These are phyloP conservation scores for Phialophora macrospora DNA, from an alignment of 2,329 filamentous ascomycete species.

Conservation along the genomic window DNA sequence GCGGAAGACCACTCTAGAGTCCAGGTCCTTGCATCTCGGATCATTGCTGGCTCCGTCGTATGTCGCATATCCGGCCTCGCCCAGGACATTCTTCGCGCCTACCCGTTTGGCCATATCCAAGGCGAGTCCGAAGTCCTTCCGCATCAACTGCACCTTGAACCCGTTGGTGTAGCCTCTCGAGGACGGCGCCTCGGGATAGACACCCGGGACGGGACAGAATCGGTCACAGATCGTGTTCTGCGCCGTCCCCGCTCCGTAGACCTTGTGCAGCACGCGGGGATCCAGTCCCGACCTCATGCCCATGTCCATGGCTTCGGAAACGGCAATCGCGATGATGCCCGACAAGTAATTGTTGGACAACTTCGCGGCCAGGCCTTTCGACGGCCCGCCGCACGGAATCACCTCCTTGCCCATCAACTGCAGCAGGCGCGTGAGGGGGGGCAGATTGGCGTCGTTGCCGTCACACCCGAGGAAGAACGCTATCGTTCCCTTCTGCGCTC, in stretches of 20 bases:
- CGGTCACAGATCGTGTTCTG: constrained; percentile 59
- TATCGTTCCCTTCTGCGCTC: constrained; percentile 57
- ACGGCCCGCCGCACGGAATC: constrained; percentile 60
- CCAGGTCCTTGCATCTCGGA: constrained; percentile 57
- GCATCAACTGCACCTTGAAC: constrained; percentile 65
- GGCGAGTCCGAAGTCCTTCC: constrained; percentile 63
- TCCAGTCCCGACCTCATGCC: constrained; percentile 64
- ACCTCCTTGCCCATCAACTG: constrained; percentile 60
- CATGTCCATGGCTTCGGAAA: constrained; percentile 64
- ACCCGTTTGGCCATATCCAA: constrained; percentile 61
- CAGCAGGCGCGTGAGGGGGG: constrained; percentile 52
- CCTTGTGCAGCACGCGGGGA: constrained; percentile 57
- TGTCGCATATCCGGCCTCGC: constrained; percentile 55
- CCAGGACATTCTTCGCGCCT: constrained; percentile 57
- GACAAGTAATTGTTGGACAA: constrained; percentile 67
- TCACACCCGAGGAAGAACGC: constrained; percentile 62
- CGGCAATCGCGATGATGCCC: constrained; percentile 63
- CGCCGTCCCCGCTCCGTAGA: constrained; percentile 59
- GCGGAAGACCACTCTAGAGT: constrained; percentile 64
- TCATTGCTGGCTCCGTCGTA: constrained; percentile 60
- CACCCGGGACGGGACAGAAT: constrained; percentile 58
- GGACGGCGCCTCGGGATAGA: constrained; percentile 55
- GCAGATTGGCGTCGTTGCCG: constrained; percentile 52
- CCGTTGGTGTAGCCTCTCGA: constrained; percentile 59
- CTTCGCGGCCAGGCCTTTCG: constrained; percentile 63